Evolutionary conservation across 345 rosid species (phyloP), one percentile per base, ranked within the genome.

Genomic region (Aurinia saxatilis): DNA sequence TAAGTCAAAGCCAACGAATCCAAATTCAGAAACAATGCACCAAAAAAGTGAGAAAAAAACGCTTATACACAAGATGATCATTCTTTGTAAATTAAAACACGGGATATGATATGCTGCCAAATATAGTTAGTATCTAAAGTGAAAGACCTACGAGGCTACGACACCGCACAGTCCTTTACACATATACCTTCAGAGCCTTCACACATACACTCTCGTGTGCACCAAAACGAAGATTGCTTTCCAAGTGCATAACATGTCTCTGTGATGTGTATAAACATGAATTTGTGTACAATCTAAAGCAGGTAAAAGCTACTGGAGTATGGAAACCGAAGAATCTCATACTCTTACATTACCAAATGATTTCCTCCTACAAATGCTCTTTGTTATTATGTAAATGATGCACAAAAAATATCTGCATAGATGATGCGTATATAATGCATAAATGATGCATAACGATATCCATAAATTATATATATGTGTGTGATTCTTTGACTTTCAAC

Each of bases 1-100:
- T 69, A 64, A 63, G 80, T 47, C 60, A 46, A 67, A 54, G 11
- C 5, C 31, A 54, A 37, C 27, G 19, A 60, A 17, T 29, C 14
- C 10, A 17, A 33, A 31, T 12, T n/a, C 51, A 57, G 59, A 49
- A 67, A 40, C 37, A 67, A 67, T 60, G 33, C 67, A 48, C 35
- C 6, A 35, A 46, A 12, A 8, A 14, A 10, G 15, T 29, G 15
- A 30, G 46, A 36, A 34, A 35, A 12, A 59, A 23, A 30, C 8
- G 34, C 15, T 8, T n/a, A 27, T 4, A 31, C 7, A 65, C n/a
- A 35, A 1, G 25, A 48, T 41, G 34, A 64, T 21, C 2, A 15
- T 50, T 38, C 31, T 36, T 50, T 17, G 31, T 37, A 25, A 23
- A 11, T 36, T 7, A 4, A 13, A 38, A 52, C 15, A 23, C 2